phyloP scores from a whole-genome alignment of 768 basidiomycete species.

The Tulasnella calospora region DNA sequence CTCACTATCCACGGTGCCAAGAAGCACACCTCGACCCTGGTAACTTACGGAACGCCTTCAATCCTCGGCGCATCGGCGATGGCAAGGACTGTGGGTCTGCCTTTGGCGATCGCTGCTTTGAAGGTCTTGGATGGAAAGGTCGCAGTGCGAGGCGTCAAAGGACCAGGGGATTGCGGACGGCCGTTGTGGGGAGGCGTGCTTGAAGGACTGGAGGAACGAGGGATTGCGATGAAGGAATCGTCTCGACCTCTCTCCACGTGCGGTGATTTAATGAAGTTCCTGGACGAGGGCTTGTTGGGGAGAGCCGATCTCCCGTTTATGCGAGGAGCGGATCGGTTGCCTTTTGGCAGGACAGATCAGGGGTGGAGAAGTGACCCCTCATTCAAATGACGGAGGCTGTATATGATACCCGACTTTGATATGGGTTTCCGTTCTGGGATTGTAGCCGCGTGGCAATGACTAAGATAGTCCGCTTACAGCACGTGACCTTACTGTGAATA shows the following conservation, averaged over 20 bases:
- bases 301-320: neutral
- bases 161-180: slow-evolving; percentile 50
- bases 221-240: slow-evolving; percentile 37
- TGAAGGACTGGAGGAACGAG: slow-evolving; percentile 48
- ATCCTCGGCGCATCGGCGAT: slow-evolving; percentile 60
- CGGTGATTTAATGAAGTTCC: neutral
- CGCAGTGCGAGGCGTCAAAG: slow-evolving; percentile 56
- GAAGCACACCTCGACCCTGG: slow-evolving; percentile 57
- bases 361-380: neutral
- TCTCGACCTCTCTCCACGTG: neutral
- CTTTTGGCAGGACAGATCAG: neutral
- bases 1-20: slow-evolving; percentile 13
- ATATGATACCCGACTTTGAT: neutral
- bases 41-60: slow-evolving; percentile 52
- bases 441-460: neutral
- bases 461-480: neutral
- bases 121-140: slow-evolving; percentile 60
- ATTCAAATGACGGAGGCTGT: neutral
- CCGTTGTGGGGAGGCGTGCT: slow-evolving; percentile 62
- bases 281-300: neutral
- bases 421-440: neutral
- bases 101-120: slow-evolving; percentile 77
- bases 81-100: slow-evolving; percentile 85
- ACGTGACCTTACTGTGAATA: neutral
- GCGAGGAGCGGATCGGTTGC: neutral